Conservation (phyloP, 345 rosid genomes). For the Linum trigynum region DNA sequence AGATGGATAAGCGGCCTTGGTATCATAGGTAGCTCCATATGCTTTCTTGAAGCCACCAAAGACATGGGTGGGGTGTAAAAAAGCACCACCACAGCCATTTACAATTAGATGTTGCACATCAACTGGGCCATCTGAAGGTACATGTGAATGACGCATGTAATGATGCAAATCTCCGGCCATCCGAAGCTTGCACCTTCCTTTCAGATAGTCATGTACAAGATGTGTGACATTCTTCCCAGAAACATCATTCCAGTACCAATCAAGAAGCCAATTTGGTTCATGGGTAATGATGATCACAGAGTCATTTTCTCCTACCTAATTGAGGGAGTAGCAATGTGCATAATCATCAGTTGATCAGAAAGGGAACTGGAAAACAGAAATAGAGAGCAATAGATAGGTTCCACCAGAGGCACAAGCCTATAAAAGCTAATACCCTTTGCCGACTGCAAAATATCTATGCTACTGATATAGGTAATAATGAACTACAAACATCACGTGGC, state of each 20-base stretch:
- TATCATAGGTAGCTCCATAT: slow-evolving; percentile 57
- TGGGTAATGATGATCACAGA: slow-evolving; percentile 82
- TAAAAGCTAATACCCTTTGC: neutral
- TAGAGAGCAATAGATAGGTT: neutral
- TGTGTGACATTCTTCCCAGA: slow-evolving; percentile 81
- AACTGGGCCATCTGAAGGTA: slow-evolving; percentile 64
- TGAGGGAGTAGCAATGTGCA: neutral
- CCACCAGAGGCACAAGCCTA: neutral
- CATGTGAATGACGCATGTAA: slow-evolving; percentile 87
- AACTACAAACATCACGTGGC: neutral
- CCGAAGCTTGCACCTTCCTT: slow-evolving; percentile 89
- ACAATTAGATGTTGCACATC: slow-evolving; percentile 86
- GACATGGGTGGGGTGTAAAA: slow-evolving; percentile 97
- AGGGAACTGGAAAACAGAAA: neutral
- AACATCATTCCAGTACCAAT: slow-evolving; percentile 75
- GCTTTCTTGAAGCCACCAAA: slow-evolving; percentile 58
- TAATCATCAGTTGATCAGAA: neutral
- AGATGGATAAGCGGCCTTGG: slow-evolving; percentile 86
- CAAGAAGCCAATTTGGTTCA: slow-evolving; percentile 98
- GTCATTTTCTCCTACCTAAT: slow-evolving; percentile 67
- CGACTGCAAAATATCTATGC: neutral
- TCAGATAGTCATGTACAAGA: slow-evolving; percentile 66
- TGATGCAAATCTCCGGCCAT: slow-evolving; percentile 97
- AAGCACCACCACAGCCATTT: slow-evolving; percentile 97
- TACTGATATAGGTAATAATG: no score